Base-by-base conservation (phyloP, 148 eudicot genomes). In the Vaccinium myrtillus region DNA sequence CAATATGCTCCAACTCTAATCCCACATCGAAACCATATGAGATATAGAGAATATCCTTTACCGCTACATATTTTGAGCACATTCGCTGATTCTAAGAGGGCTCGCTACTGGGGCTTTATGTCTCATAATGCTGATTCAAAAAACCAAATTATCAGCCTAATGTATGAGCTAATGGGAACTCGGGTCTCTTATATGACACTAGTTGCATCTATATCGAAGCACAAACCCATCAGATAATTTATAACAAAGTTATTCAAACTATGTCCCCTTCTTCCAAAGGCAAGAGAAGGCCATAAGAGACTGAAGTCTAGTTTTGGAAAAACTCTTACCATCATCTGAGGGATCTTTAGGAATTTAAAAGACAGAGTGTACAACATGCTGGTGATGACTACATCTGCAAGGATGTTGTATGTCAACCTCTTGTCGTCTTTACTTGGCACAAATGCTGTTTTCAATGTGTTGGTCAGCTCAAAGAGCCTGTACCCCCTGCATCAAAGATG, bases 381-480 rank as follows among this genome's bases (percentile, higher is more conserved):
- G 51, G 87, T 89, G 59, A 93, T 87, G 39, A 89, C 88, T 71
- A 89, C 82, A 65, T 88, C 98, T 78, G 93, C 91, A 86, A 92
- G 75, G 54, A 91, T 54, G 88, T 94, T 96, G 91, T 93, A 70
- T 30, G 83, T 82, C 75, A 94, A 89, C 85, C 89, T 93, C 84
- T 92, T 91, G 87, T 91, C 87, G 77, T 96, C 98, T 87, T 90
- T 93, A 81, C 90, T 86, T 2, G 99, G 99, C 71, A 96, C 90
- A 88, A 96, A 96, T 77, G 92, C 91, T 10, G 85, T 69, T 88
- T 94, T 96, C 85, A 96, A 89, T 30, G 90, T 90, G 83, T 94
- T 96, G 27, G 99, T 96, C 83, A 96, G 86, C 78, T 91, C 94
- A 90, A 94, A 96, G 69, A 96, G 89, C 89, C 98, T 84, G 88